Evolutionary conservation across 129 eudicot genomes (phyloP), one percentile per base, ranked within the genome.

Genomic region (Saposhnikovia divaricata): DNA sequence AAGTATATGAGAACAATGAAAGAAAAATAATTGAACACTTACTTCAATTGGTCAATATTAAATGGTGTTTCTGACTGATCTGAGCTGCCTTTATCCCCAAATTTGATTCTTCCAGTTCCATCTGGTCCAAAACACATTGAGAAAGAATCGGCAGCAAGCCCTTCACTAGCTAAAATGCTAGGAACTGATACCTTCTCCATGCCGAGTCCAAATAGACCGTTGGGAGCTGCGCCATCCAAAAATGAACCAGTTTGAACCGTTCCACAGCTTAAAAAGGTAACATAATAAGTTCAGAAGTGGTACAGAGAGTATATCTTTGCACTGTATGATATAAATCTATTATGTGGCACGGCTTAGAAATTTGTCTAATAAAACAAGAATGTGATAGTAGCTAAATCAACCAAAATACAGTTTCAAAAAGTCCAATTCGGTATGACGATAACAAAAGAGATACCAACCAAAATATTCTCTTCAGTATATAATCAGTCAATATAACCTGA

Each of bases 181-280:
- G 99, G 98, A 61, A 96, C 96, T 14, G 99, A 96, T 75, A 87
- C 28, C 55, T 80, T 87, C 59, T 89, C 91, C 81, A 90, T 80
- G 5, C 99, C 98, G 0, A 96, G 97, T 72, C 99, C 98, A 80
- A 96, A 91, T 46, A 96, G 89, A 77, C 99, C 99, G 47, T 96
- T 96, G 5, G 93, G 92, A 82, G 97, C 99, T 28, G 96, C 98
- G 78, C 92, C 94, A 55, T 88, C 87, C 84, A 96, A 84, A 84
- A 96, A 96, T 34, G 89, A 89, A 81, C 99, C 99, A 27, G 98
- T 92, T 85, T 96, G 95, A 61, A 81, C 40, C 72, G 81, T 81
- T 37, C 99, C 99, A 82, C 99, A 96, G 44, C 99, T 96, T 61
- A 87, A 83, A 82, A 59, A 77, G 73, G 23, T 46, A 77, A 77